A percentile compares a stretch with the other conserved stretches of the same genome.
Evolutionary conservation across 768 basidiomycete genomes (phyloP).

Genomic region (Pholiota molesta): DNA sequence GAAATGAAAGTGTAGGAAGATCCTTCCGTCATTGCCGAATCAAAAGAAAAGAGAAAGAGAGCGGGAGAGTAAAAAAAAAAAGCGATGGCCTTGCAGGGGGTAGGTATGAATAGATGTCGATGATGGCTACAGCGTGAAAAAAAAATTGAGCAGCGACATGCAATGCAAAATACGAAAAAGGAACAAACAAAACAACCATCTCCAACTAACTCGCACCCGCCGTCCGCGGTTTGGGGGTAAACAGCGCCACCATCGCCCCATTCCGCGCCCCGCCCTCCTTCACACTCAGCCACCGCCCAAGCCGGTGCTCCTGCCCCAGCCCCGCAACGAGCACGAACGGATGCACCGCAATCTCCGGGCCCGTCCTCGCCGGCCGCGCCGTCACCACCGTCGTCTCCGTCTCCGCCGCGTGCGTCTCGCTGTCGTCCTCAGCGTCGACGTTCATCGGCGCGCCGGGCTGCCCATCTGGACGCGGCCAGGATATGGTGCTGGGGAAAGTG

Average conservation of each 20-base stretch:
- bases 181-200: neutral
- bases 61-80: neutral
- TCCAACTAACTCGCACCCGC: neutral
- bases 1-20: neutral
- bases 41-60: neutral
- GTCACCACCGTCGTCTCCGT: too few species aligned
- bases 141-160: neutral
- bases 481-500: constrained; percentile 42
- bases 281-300: constrained; percentile 86
- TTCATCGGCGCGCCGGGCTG: neutral
- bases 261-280: constrained; percentile 74
- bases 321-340: constrained; percentile 73
- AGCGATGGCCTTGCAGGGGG: neutral
- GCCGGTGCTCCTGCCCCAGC: constrained; percentile 83
- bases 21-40: neutral
- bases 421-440: neutral
- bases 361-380: neutral
- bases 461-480: constrained; percentile 31
- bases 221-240: constrained; percentile 6
- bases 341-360: constrained; percentile 23
- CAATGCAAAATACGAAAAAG: neutral
- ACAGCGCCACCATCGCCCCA: constrained; percentile 59
- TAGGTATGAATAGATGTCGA: neutral
- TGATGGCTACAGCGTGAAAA: neutral
- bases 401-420: neutral